A percentile compares a stretch with the other conserved stretches of the same genome.
Evolutionary conservation across 2,329 filamentous ascomycete genomes (phyloP).

Genomic region (Falciphora oryzae): DNA sequence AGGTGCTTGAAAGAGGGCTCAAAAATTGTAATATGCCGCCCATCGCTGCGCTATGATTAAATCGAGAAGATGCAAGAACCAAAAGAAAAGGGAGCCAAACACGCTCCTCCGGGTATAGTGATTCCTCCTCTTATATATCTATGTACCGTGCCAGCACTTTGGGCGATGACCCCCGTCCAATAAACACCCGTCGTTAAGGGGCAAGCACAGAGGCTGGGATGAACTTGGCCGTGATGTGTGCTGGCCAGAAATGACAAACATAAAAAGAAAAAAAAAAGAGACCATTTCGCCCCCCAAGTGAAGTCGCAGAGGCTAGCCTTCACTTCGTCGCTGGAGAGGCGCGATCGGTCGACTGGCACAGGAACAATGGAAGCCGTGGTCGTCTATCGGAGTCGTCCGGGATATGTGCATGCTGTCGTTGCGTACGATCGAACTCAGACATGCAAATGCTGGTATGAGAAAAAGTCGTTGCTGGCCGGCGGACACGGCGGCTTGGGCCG

Average conservation of each 20-base stretch:
- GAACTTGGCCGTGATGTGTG: neutral
- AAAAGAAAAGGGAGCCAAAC: neutral
- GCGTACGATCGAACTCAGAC: too few relatives aligned
- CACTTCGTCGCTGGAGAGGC: too few relatives aligned
- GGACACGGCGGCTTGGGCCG: neutral
- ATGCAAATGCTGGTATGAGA: neutral
- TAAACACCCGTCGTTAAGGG: too few relatives aligned
- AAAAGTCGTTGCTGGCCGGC: neutral
- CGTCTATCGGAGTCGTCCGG: neutral
- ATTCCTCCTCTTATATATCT: neutral
- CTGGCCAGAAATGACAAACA: neutral
- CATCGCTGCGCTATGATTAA: neutral
- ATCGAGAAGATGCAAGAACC: neutral
- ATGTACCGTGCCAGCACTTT: neutral
- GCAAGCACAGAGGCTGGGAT: neutral
- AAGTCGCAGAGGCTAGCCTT: too few relatives aligned
- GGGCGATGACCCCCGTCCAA: too few relatives aligned
- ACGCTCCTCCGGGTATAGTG: neutral
- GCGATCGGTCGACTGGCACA: too few relatives aligned
- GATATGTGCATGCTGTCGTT: neutral
- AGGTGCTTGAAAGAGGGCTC: neutral
- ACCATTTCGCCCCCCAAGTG: too few relatives aligned
- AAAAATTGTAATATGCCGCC: neutral
- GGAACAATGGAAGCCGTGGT: neutral
- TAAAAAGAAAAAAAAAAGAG: neutral